Conservation (phyloP, 2,329 filamentous ascomycete species). For the Salinomyces thailandicus region DNA sequence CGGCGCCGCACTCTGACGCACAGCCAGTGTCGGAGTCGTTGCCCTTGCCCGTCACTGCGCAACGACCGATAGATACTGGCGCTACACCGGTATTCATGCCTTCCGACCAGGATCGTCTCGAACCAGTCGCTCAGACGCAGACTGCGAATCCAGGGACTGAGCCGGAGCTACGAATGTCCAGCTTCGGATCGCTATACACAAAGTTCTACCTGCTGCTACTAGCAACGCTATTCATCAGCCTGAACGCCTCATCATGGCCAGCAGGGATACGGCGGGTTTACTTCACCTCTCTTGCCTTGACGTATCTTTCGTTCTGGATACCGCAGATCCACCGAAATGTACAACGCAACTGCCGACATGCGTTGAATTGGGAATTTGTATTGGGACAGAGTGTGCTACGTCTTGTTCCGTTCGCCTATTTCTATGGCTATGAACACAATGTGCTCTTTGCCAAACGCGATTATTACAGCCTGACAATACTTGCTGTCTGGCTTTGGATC, state of each 20-base stretch:
- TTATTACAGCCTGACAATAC: conserved; percentile 49
- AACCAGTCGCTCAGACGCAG: conserved; percentile 29
- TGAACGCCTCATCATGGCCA: conserved; percentile 50
- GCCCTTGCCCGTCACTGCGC: conserved; percentile 43
- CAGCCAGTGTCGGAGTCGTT: conserved; percentile 27
- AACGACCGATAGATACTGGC: conserved; percentile 33
- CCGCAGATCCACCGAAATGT: conserved; percentile 89
- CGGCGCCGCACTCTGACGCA: neutral
- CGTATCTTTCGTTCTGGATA: conserved; percentile 82
- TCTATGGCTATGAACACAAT: conserved; percentile 69
- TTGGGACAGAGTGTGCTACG: conserved; percentile 71
- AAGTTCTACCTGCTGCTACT: conserved; percentile 53
- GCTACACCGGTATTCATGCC: conserved; percentile 46
- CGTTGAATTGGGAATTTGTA: conserved; percentile 85
- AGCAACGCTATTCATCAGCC: conserved; percentile 46
- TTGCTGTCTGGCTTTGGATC: conserved; percentile 74
- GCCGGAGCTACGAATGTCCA: conserved; percentile 13
- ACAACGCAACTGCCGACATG: conserved; percentile 81
- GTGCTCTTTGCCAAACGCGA: conserved; percentile 69
- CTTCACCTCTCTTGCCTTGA: conserved; percentile 53
- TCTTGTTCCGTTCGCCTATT: conserved; percentile 71
- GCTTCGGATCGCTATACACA: conserved; percentile 48
- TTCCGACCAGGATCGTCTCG: conserved; percentile 46
- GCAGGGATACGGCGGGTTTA: conserved; percentile 43
- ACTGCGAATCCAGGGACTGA: conserved; percentile 17